A percentile compares a stretch with the other conserved stretches of the same genome.
phyloP scores from a whole-genome alignment of 495 filamentous ascomycete species.

The Lasiosphaeriaceae sp. region DNA sequence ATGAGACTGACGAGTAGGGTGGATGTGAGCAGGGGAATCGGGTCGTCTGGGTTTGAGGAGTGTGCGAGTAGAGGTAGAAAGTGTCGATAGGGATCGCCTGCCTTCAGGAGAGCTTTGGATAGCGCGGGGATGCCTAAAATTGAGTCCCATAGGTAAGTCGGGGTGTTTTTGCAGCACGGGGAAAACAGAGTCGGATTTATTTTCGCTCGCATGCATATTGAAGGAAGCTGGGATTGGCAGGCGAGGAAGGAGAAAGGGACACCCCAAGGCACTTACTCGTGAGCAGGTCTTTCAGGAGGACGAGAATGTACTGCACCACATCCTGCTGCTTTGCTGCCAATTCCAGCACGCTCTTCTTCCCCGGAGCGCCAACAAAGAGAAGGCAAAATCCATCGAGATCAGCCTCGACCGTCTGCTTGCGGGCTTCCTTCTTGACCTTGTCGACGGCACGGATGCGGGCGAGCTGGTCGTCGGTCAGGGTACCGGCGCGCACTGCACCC shows the following conservation, averaged over 20 bases:
- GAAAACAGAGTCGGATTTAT: too few species aligned
- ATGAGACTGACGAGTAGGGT: slow-evolving; percentile 81
- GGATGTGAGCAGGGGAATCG: slow-evolving; percentile 84
- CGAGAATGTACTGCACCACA: slow-evolving; percentile 91
- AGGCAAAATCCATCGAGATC: slow-evolving; percentile 73
- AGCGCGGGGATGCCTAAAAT: slow-evolving; percentile 71
- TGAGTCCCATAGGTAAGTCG: neutral
- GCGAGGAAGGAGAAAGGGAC: slow-evolving; percentile 1
- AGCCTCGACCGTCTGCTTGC: slow-evolving; percentile 72
- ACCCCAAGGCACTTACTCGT: slow-evolving; percentile 55
- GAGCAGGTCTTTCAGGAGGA: slow-evolving; percentile 82
- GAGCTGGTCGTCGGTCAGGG: slow-evolving; percentile 89
- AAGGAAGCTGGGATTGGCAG: slow-evolving; percentile 1
- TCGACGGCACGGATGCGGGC: slow-evolving; percentile 97
- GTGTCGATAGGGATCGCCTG: slow-evolving; percentile 74
- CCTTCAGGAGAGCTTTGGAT: slow-evolving; percentile 66
- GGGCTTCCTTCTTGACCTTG: slow-evolving; percentile 81
- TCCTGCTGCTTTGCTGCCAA: slow-evolving; percentile 73
- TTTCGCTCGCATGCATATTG: too few species aligned
- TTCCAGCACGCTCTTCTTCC: slow-evolving; percentile 74
- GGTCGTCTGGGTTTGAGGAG: slow-evolving; percentile 75
- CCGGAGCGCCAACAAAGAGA: slow-evolving; percentile 69
- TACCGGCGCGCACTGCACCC: slow-evolving; percentile 87
- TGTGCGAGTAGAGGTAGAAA: slow-evolving; percentile 82
- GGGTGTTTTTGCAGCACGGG: too few species aligned